Conservation (phyloP, 23 red algal genomes). For the Gracilaria gracilis region DNA sequence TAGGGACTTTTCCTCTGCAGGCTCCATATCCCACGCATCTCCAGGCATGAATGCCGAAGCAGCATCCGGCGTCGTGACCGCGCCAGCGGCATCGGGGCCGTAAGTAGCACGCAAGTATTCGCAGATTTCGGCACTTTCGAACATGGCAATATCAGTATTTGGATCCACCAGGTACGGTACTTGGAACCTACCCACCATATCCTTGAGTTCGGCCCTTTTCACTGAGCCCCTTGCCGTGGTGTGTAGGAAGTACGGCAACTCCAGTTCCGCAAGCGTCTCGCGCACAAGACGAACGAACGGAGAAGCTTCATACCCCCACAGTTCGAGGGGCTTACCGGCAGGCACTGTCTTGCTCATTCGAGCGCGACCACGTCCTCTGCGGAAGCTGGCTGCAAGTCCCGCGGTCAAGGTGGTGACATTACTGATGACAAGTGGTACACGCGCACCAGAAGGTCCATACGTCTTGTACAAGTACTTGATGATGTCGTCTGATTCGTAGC, state of each 20-base stretch:
- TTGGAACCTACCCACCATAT: conserved; percentile 83
- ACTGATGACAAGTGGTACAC: conserved; percentile 74
- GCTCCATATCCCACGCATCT: conserved; percentile 35
- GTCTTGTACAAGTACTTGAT: conserved; percentile 91
- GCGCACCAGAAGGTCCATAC: conserved; percentile 74
- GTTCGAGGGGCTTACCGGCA: conserved; percentile 56
- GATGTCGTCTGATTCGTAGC: conserved; percentile 92
- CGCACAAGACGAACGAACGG: conserved; percentile 85
- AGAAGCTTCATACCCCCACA: conserved; percentile 92
- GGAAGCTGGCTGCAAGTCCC: conserved; percentile 52
- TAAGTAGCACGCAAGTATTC: conserved; percentile 91
- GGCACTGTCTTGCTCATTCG: conserved; percentile 44
- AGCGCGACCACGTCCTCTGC: conserved; percentile 47
- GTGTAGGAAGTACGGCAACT: conserved; percentile 85
- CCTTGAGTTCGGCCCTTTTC: conserved; percentile 69
- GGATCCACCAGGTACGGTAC: conserved; percentile 93
- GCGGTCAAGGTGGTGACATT: conserved; percentile 68
- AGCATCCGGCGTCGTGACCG: conserved; percentile 19
- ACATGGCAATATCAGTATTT: conserved; percentile 93
- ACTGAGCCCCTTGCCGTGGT: conserved; percentile 83
- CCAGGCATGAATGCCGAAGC: conserved; percentile 42
- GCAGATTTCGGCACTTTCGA: conserved; percentile 89
- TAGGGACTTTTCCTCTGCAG: conserved; percentile 9
- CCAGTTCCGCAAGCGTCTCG: conserved; percentile 84
- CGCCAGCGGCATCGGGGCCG: conserved; percentile 62